phyloP scores from a whole-genome alignment of 1,284 basidiomycete species.

The Tranzscheliella williamsii region DNA sequence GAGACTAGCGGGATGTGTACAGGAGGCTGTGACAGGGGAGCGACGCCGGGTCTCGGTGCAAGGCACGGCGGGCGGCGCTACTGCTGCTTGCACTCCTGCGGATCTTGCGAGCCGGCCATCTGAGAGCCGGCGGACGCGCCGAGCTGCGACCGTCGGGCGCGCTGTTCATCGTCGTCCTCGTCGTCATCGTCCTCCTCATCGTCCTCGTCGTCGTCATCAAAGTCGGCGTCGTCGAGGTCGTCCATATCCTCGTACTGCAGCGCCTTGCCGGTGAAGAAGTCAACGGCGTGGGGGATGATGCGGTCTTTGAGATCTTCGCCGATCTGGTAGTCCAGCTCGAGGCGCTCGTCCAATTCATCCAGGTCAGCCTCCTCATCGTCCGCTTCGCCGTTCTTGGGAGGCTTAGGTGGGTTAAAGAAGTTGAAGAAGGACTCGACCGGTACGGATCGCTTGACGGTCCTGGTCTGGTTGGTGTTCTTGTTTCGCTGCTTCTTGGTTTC shows the following conservation, averaged over 20 bases:
- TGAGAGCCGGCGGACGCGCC: slow-evolving; percentile 39
- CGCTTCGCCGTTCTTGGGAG: slow-evolving; percentile 50
- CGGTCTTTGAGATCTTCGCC: slow-evolving; percentile 98
- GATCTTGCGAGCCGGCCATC: slow-evolving; percentile 49
- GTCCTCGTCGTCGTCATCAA: slow-evolving; percentile 60
- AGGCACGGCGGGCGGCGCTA: too few relatives aligned
- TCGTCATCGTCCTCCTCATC: slow-evolving; percentile 61
- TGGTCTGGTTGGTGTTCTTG: slow-evolving; percentile 67
- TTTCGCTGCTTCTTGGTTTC: slow-evolving; percentile 99
- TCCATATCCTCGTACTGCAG: slow-evolving; percentile 76
- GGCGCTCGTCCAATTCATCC: slow-evolving; percentile 73
- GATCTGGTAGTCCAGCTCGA: slow-evolving; percentile 97
- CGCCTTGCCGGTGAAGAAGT: slow-evolving; percentile 87
- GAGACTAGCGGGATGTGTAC: too few relatives aligned
- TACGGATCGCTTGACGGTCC: slow-evolving; percentile 60
- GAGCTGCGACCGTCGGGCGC: slow-evolving; percentile 30
- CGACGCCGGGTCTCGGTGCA: too few relatives aligned
- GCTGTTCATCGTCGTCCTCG: slow-evolving; percentile 35
- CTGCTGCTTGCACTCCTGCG: slow-evolving; percentile 59
- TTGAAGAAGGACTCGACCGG: slow-evolving; percentile 61
- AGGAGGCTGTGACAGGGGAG: too few relatives aligned
- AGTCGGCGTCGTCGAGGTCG: slow-evolving; percentile 67
- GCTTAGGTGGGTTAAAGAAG: slow-evolving; percentile 60
- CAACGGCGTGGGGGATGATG: slow-evolving; percentile 90
- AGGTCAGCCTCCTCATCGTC: slow-evolving; percentile 53